phyloP scores from a whole-genome alignment of 495 filamentous ascomycete species.

The Daldinia loculata region DNA sequence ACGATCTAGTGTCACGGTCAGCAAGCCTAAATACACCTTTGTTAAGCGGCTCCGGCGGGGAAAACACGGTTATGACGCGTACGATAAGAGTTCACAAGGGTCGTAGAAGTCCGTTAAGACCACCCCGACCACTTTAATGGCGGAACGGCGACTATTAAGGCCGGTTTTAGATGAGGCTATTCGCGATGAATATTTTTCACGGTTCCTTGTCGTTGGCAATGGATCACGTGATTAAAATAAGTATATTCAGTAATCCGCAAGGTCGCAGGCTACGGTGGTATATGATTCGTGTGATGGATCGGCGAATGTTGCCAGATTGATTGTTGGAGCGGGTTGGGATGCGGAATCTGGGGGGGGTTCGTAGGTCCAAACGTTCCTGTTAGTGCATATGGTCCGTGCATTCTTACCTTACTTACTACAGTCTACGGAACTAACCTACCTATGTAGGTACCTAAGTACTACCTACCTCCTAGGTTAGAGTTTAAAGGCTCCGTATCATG shows the following conservation, averaged over 20 bases:
- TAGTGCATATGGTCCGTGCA: slow-evolving; percentile 20
- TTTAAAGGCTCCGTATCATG: background rate
- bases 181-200: slow-evolving; percentile 46
- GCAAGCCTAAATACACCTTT: slow-evolving; percentile 21
- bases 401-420: background rate
- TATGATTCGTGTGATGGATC: slow-evolving; percentile 42
- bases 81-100: slow-evolving; percentile 21
- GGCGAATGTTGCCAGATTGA: slow-evolving; percentile 45
- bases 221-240: slow-evolving; percentile 50
- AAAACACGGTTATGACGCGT: slow-evolving; percentile 35
- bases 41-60: slow-evolving; percentile 19
- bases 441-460: too few relatives aligned
- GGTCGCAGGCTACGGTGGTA: slow-evolving; percentile 32
- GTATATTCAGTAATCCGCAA: slow-evolving; percentile 32
- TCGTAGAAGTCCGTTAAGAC: slow-evolving; percentile 33
- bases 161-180: slow-evolving; percentile 41
- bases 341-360: slow-evolving; percentile 26
- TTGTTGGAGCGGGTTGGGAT: slow-evolving; percentile 30
- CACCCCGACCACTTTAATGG: slow-evolving; percentile 40
- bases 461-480: too few relatives aligned
- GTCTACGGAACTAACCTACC: background rate
- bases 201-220: slow-evolving; percentile 42
- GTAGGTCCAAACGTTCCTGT: slow-evolving; percentile 22
- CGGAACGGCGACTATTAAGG: slow-evolving; percentile 34
- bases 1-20: slow-evolving; percentile 52